Evolutionary conservation across 345 rosid genomes (phyloP), one percentile per base, ranked within the genome.

Genomic region (Citropsis articulata): DNA sequence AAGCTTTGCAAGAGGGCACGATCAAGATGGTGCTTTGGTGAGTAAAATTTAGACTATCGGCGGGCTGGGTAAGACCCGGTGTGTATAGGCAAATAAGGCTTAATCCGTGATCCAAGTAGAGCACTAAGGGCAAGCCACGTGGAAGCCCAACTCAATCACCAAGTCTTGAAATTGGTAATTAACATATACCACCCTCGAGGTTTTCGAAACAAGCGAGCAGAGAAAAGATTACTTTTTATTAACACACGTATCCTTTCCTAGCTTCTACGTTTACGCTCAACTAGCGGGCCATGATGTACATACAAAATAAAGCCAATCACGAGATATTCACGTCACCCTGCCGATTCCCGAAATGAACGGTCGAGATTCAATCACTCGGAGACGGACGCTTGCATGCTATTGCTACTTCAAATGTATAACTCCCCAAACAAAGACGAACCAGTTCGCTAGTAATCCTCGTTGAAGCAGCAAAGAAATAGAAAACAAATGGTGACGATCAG

Each of bases 401-500:
- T 16, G 45, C 40, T 2, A n/a, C 28, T 6, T 16, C 6, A 53
- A 53, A 19, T 53, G 57, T 3, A 1, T 2, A 18, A 18, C 21
- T 53, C 57, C 1, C 22, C 22, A 16, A 53, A 53, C 50, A 1
- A 53, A 53, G 8, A 5, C 59, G 12, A 27, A 14, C 35, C 2
- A 36, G 56, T 30, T 27, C 4, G 57, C 27, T 27, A 7, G 33
- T 19, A 36, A 1, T 4, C 57, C 57, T 18, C 22, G 22, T 18
- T 18, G 57, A 18, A 53, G 45, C 2, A 10, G n/a, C 50, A 7
- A 62, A 71, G 24, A 36, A 18, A 88, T 85, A 10, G 28, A 3
- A 21, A 62, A 71, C 21, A 36, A 22, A 88, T 88, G 88, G 87
- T 69, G 5, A 75, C 77, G 18, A 82, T 85, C 69, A 82, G 75